These are phyloP conservation scores for Penicillium sp. DNA, from an alignment of 2,329 filamentous ascomycete genomes.

Conservation along the genomic window DNA sequence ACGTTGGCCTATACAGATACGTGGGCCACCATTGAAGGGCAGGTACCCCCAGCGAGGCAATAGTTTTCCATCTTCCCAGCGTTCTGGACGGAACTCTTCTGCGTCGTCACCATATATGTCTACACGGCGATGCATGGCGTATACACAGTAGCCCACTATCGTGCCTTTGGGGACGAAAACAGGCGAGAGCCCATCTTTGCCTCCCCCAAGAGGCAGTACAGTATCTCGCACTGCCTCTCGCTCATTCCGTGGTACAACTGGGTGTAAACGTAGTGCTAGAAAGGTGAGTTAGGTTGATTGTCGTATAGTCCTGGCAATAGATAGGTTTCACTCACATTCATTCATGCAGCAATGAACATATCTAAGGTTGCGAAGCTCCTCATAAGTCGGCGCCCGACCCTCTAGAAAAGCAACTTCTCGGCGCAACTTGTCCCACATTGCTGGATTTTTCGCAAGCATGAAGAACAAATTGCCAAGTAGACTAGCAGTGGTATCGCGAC, in stretches of 20 bases:
- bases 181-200: constrained; percentile 58
- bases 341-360: constrained; percentile 5
- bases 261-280: constrained; percentile 42
- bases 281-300: neutral
- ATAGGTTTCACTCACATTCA: neutral
- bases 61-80: constrained; percentile 22
- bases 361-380: neutral
- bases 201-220: constrained; percentile 54
- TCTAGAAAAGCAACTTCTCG: constrained; percentile 18
- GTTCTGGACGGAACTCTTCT: constrained; percentile 49
- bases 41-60: constrained; percentile 37
- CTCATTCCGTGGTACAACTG: constrained; percentile 45
- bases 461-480: constrained; percentile 47
- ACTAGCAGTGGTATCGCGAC: constrained; percentile 50
- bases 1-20: constrained; percentile 28
- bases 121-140: constrained; percentile 69
- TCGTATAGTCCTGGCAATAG: neutral
- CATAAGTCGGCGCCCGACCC: neutral
- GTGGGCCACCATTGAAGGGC: constrained; percentile 32
- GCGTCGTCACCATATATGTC: constrained; percentile 49
- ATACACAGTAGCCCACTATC: constrained; percentile 64
- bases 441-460: constrained; percentile 44
- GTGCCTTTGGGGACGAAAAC: constrained; percentile 66
- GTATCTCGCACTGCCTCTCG: constrained; percentile 40
- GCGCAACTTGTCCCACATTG: constrained; percentile 36